Evolutionary conservation across 768 basidiomycete species (phyloP), one percentile per base, ranked within the genome.

Genomic region (Pisolithus albus): DNA sequence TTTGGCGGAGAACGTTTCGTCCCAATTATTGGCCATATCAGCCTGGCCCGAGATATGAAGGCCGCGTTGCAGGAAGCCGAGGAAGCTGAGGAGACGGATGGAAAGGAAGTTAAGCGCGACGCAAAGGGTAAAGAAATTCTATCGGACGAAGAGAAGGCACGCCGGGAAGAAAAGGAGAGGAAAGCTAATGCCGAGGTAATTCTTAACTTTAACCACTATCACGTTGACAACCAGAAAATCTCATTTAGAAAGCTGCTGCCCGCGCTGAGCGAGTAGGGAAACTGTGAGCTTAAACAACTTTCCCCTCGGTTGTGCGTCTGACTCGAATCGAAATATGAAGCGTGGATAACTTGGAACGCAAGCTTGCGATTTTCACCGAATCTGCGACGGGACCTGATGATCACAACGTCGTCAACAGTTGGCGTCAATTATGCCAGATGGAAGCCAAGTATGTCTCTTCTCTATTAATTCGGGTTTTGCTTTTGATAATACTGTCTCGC

Each of bases 1-100:
- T 95, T 95, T 56, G 92, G 92, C 41, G 92, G 92, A 2, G 90
- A 92, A 47, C 72, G 83, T 28, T 94, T 94, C 67, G 70, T 83
- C 41, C 83, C 89, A 2, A 89, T 94, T 62, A 93, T 95, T 62
- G 92, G 92, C 7, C 77, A 85, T 41, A 92, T 94, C 59, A 88
- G 88, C 54, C 71, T 95, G 49, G 92, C 89, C 28, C 77, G 80
- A 59, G 92, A 95, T 61, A 93, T 95, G 92, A 95, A 95, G 73
- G 78, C 85, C 2, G 92, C 90, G 4, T 67, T 94, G 62, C 92
- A 94, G 61, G 91, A 93, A 63, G 90, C 83, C 0, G 87, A 86
- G 36, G 88, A 88, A 46, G 79, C 75, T 0, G 83, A 83, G 51
- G 76, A 70, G 18, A 67, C 64, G n/a, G 68, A 65, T 32, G 70